Evolutionary conservation across 2,329 filamentous ascomycete species (phyloP).

Genomic region (Sporothrix globosa): DNA sequence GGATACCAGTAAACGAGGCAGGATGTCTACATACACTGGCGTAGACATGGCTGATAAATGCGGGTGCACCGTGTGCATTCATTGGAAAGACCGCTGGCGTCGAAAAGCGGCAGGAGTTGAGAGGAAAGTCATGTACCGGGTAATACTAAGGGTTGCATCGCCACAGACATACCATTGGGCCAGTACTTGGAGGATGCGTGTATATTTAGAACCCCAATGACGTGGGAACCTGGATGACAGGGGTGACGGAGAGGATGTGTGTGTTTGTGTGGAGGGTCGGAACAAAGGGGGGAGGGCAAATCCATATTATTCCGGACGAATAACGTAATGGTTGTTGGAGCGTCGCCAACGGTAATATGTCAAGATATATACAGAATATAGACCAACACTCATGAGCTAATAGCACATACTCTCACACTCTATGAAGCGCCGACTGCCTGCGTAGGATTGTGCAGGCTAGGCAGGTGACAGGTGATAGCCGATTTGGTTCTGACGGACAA

Average conservation of each 20-base stretch:
- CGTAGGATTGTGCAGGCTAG: background rate
- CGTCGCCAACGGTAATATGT: background rate
- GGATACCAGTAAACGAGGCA: background rate
- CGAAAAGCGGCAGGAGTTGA: background rate
- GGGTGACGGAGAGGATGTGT: too few species aligned
- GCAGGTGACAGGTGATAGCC: background rate
- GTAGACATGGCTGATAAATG: background rate
- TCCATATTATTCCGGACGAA: background rate
- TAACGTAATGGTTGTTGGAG: background rate
- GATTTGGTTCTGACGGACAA: background rate
- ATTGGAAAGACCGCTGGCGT: background rate
- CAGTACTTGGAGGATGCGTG: background rate
- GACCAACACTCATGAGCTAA: background rate
- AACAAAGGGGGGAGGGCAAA: too few species aligned
- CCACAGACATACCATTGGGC: background rate
- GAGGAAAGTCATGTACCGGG: slow-evolving; percentile 10
- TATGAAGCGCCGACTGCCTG: background rate
- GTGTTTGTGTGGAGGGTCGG: too few species aligned
- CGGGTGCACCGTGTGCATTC: too few species aligned
- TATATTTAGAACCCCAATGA: background rate
- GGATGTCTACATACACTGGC: background rate
- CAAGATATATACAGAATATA: background rate
- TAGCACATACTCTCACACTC: background rate
- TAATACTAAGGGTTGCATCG: slow-evolving; percentile 10
- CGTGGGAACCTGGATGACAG: background rate